phyloP scores from a whole-genome alignment of 768 basidiomycete species.

The Rhodotorula babjevae region DNA sequence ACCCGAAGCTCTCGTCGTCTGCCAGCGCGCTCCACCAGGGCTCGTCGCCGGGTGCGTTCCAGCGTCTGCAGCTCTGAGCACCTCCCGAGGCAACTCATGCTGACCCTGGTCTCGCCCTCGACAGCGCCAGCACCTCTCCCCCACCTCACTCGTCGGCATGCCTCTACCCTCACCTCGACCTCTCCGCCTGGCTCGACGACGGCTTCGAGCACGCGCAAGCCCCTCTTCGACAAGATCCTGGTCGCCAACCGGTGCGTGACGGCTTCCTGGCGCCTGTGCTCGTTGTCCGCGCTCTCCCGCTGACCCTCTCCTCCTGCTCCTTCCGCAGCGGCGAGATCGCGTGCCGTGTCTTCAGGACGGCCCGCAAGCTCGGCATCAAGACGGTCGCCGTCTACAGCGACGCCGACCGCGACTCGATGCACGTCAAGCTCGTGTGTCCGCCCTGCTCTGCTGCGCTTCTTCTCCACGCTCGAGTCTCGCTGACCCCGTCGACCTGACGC shows the following conservation, averaged over 20 bases:
- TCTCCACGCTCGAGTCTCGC: too few relatives aligned
- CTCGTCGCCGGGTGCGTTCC: too few relatives aligned
- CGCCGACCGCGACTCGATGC: slow-evolving; percentile 71
- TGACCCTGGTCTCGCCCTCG: background rate
- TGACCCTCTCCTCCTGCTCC: too few relatives aligned
- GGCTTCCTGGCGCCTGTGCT: background rate
- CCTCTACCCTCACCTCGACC: background rate
- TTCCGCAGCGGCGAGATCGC: slow-evolving; percentile 80
- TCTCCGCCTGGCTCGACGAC: too few relatives aligned
- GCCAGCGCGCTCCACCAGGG: too few relatives aligned
- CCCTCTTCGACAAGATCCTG: slow-evolving; percentile 75
- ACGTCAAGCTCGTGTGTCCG: slow-evolving; percentile 65
- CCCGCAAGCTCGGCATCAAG: slow-evolving; percentile 77
- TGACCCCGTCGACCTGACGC: background rate
- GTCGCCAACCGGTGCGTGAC: slow-evolving; percentile 74
- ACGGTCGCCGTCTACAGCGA: slow-evolving; percentile 91
- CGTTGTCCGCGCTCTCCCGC: too few relatives aligned
- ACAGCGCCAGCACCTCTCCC: background rate
- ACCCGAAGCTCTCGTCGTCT: background rate
- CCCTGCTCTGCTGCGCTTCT: background rate
- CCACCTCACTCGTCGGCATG: background rate
- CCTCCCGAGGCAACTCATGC: background rate
- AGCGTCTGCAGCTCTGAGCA: background rate
- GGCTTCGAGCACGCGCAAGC: slow-evolving; percentile 22
- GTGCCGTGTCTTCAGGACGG: slow-evolving; percentile 87